phyloP scores from a whole-genome alignment of 306 rosid genomes.

The Vicia faba region DNA sequence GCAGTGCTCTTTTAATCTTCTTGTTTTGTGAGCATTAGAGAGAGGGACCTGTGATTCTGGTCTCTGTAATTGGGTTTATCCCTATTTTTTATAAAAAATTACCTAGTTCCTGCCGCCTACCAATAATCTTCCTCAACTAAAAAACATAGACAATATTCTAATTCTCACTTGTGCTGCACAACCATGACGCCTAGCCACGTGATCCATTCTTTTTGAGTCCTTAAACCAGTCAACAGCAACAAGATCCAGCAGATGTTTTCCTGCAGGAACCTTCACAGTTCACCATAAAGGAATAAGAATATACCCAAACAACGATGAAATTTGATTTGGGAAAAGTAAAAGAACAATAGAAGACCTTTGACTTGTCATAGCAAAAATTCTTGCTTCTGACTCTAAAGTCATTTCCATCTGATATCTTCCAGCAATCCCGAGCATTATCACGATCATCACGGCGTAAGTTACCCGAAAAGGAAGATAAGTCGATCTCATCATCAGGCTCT shows the following conservation, averaged over 20 bases:
- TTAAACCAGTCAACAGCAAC: slow-evolving; percentile 99
- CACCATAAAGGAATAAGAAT: slow-evolving; percentile 43
- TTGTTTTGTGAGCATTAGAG: not conserved
- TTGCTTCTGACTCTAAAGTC: slow-evolving; percentile 96
- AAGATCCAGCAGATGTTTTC: slow-evolving; percentile 94
- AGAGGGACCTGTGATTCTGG: slow-evolving; percentile 23
- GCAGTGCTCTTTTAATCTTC: slow-evolving; percentile 11
- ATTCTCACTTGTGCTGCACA: slow-evolving; percentile 90
- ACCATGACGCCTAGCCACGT: slow-evolving; percentile 91
- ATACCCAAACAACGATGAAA: slow-evolving; percentile 26
- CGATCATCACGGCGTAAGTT: slow-evolving; percentile 73
- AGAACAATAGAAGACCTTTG: slow-evolving; percentile 64
- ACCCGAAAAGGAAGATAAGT: slow-evolving; percentile 88
- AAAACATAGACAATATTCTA: slow-evolving; percentile 17
- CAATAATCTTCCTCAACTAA: slow-evolving; percentile 28
- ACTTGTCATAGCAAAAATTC: slow-evolving; percentile 80
- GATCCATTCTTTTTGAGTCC: slow-evolving; percentile 97
- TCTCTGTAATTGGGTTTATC: slow-evolving; percentile 18
- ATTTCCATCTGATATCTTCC: slow-evolving; percentile 92
- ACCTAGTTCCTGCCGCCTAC: slow-evolving; percentile 23
- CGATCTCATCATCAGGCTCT: slow-evolving; percentile 74
- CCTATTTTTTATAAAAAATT: slow-evolving; percentile 1
- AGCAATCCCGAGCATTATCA: slow-evolving; percentile 91
- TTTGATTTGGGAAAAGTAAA: slow-evolving; percentile 21
- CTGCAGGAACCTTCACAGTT: slow-evolving; percentile 79